Evolutionary conservation across 495 filamentous ascomycete species (phyloP).

Genomic region (Xylaria castorea): DNA sequence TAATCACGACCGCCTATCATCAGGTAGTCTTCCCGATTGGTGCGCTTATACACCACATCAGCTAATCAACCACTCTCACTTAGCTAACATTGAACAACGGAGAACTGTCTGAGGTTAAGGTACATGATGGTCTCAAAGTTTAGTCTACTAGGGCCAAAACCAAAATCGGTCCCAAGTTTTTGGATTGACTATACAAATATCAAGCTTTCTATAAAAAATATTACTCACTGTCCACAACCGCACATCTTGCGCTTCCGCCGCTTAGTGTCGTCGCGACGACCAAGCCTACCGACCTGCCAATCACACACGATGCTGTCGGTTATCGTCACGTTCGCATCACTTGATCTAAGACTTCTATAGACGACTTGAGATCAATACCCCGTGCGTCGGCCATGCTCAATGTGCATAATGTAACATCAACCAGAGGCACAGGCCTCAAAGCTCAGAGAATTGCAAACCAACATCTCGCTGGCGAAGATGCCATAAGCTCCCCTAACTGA

Average conservation of each 20-base stretch:
- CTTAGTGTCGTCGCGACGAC: no score
- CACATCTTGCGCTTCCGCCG: not conserved
- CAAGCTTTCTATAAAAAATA: no score
- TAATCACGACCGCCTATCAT: not conserved
- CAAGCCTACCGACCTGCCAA: not conserved
- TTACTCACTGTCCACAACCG: not conserved
- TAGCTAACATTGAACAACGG: not conserved
- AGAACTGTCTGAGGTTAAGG: no score
- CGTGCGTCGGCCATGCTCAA: no score
- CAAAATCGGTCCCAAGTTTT: no score
- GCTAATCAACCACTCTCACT: not conserved
- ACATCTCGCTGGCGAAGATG: not conserved
- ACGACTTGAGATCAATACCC: no score
- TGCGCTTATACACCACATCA: not conserved
- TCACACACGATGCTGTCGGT: not conserved
- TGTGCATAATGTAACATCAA: not conserved
- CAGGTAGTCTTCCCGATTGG: constrained; percentile 3
- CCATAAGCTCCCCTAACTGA: not conserved
- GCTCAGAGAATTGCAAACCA: not conserved
- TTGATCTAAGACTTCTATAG: not conserved
- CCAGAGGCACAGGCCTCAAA: not conserved
- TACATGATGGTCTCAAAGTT: no score
- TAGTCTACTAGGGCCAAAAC: no score
- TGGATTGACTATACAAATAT: no score
- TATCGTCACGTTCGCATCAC: not conserved